Conservation (phyloP, 257 asterid species). For the Vinca minor region DNA sequence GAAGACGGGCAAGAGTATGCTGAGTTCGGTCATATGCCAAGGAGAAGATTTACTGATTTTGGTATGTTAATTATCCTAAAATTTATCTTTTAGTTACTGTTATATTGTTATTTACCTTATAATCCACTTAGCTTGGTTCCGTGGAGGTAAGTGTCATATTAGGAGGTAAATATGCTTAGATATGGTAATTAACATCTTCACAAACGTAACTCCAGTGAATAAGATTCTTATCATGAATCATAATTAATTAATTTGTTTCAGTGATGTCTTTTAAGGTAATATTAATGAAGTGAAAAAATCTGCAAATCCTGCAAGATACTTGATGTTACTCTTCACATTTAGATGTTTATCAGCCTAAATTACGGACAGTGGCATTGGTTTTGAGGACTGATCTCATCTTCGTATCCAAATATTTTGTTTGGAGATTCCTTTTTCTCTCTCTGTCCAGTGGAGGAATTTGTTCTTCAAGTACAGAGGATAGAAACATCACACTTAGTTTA, state of each 20-base stretch:
- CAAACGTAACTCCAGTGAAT: not conserved
- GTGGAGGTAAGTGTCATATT: not conserved
- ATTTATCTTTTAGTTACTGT: conserved; percentile 2
- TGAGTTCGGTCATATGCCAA: conserved; percentile 70
- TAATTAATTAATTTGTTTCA: not conserved
- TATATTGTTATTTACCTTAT: not conserved
- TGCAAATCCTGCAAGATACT: not conserved
- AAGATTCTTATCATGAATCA: not conserved
- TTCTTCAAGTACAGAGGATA: not conserved
- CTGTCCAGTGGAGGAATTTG: too few species aligned
- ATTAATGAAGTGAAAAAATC: not conserved
- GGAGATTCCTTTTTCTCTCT: not conserved
- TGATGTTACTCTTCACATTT: not conserved
- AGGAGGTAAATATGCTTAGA: not conserved
- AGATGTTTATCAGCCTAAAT: not conserved
- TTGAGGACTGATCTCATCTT: not conserved
- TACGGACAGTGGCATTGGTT: not conserved
- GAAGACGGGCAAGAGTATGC: conserved; percentile 80
- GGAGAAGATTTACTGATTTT: conserved; percentile 60
- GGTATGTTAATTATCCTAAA: conserved; percentile 37
- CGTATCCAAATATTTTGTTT: not conserved
- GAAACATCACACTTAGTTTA: not conserved
- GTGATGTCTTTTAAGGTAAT: not conserved
- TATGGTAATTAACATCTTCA: not conserved
- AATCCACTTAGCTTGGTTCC: not conserved